Percentiles rank a stretch among this genome's conserved stretches.
Evolutionary conservation across 2,329 filamentous ascomycete species (phyloP).

Genomic region (Aspergillus ustus): DNA sequence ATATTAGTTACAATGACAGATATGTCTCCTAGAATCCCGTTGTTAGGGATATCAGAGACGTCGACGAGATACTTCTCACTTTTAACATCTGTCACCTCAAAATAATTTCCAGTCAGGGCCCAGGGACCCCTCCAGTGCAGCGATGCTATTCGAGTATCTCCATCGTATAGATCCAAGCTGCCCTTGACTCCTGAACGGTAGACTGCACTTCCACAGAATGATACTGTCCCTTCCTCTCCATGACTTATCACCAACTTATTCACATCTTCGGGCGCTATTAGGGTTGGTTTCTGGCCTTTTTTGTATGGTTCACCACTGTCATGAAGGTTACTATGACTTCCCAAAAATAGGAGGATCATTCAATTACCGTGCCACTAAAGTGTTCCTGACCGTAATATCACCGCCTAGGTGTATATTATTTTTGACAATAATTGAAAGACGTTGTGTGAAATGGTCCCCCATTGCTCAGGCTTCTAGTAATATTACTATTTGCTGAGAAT

Average conservation of each 20-base stretch:
- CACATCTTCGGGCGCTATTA: constrained; percentile 4
- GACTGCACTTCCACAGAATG: constrained; percentile 7
- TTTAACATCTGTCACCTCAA: constrained; percentile 2
- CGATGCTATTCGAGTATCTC: constrained; percentile 1
- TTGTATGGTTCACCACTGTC: constrained; percentile 5
- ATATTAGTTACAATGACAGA: background rate
- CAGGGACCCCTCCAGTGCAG: constrained; percentile 5
- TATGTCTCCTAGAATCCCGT: constrained; percentile 1
- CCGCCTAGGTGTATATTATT: constrained; percentile 3
- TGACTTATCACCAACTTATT: constrained; percentile 2
- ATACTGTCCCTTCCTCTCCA: constrained; percentile 3
- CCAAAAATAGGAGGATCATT: constrained; percentile 3
- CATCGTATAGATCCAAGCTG: constrained; percentile 4
- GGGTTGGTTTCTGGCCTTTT: constrained; percentile 1
- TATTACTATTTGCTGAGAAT: background rate
- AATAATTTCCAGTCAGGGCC: constrained; percentile 3
- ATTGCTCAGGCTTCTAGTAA: constrained; percentile 1
- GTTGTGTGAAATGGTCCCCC: constrained; percentile 3
- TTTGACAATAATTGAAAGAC: too few species aligned
- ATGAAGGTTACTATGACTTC: constrained; percentile 2
- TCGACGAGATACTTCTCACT: constrained; percentile 6
- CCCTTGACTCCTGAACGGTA: constrained; percentile 1
- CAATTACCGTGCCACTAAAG: constrained; percentile 3
- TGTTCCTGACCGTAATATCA: background rate
- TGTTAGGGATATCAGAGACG: constrained; percentile 1